Conservation (phyloP, 2,329 filamentous ascomycete species). For the Teratosphaeria nubilosa region DNA sequence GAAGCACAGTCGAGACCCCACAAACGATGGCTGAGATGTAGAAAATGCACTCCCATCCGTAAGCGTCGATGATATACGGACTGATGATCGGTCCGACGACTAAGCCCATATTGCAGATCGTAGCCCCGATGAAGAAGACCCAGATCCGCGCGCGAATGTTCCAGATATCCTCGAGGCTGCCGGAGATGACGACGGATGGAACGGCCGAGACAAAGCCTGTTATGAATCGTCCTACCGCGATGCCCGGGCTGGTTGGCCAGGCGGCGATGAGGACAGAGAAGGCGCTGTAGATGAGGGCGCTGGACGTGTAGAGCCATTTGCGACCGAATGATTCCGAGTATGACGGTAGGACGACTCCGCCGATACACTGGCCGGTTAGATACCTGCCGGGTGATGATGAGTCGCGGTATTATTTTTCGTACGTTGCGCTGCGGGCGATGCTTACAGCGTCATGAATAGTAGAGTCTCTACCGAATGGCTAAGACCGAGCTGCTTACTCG, state of each 20-base stretch:
- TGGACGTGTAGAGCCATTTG: background rate
- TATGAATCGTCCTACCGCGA: constrained; percentile 29
- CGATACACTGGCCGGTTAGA: background rate
- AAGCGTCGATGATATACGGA: background rate
- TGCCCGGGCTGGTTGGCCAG: background rate
- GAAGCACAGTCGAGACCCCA: constrained; percentile 22
- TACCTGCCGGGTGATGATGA: background rate
- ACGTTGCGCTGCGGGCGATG: background rate
- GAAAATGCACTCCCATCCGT: background rate
- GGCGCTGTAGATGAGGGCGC: background rate
- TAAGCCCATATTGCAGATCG: background rate
- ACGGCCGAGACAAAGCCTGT: constrained; percentile 39
- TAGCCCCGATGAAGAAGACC: constrained; percentile 18
- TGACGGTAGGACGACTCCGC: background rate
- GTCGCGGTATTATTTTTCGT: background rate
- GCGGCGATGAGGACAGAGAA: background rate
- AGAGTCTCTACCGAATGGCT: background rate
- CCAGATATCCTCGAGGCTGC: constrained; percentile 42
- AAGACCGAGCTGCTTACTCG: background rate
- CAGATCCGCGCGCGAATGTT: constrained; percentile 36
- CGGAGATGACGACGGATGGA: constrained; percentile 38
- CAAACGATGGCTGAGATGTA: background rate
- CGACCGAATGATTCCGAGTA: background rate
- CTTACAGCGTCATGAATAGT: background rate
- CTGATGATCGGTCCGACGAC: background rate